Evolutionary conservation across 2,329 filamentous ascomycete genomes (phyloP).

Genomic region (Beauveria pseudobassiana): DNA sequence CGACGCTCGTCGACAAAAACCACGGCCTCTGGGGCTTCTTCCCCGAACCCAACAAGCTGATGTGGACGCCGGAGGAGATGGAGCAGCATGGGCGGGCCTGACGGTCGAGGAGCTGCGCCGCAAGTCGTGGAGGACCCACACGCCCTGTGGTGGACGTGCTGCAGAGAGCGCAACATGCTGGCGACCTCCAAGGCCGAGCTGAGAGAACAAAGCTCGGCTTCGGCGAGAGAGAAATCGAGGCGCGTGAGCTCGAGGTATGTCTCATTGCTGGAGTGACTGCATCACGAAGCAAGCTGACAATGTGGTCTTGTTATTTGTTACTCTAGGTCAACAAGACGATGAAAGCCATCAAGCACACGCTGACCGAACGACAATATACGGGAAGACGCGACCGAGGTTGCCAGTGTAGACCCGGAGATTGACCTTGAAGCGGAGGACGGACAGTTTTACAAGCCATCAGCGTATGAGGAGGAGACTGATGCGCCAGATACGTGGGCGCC

Average conservation of each 20-base stretch:
- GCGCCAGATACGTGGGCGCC: conserved; percentile 18
- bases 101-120: conserved; percentile 73
- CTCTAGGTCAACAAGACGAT: conserved; percentile 67
- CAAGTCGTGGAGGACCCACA: conserved; percentile 93
- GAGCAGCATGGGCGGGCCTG: conserved; percentile 70
- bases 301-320: not conserved
- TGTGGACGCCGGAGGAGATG: conserved; percentile 66
- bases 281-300: conserved; percentile 12
- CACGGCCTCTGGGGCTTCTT: conserved; percentile 96
- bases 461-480: conserved; percentile 28
- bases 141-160: conserved; percentile 87
- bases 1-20: conserved; percentile 55
- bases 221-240: conserved; percentile 59
- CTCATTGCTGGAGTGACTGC: not conserved
- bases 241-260: conserved; percentile 61
- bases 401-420: conserved; percentile 59
- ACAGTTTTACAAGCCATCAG: conserved; percentile 41
- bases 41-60: conserved; percentile 56
- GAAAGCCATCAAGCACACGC: conserved; percentile 71
- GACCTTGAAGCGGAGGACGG: conserved; percentile 43
- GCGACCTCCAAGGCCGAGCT: conserved; percentile 70
- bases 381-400: conserved; percentile 65
- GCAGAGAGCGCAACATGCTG: conserved; percentile 83
- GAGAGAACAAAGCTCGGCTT: conserved; percentile 60
- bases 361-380: conserved; percentile 87